phyloP scores from a whole-genome alignment of 1,139 yeast genomes.

The Candida sanyaensis region DNA sequence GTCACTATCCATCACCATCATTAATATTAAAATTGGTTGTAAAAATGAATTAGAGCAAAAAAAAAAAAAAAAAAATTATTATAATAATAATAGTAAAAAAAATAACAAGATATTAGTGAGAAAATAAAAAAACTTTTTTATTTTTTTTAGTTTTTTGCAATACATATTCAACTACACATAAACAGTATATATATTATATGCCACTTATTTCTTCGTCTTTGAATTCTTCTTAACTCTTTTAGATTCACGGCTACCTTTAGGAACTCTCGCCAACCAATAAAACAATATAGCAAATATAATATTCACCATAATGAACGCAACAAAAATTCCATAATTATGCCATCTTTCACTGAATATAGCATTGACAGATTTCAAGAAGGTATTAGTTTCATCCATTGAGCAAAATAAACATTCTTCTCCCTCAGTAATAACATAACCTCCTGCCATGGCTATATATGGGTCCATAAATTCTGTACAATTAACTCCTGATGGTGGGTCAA shows the following conservation, averaged over 20 bases:
- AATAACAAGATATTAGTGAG: too few species aligned
- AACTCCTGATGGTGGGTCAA: conserved; percentile 45
- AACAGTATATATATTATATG: not conserved
- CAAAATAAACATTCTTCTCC: conserved; percentile 53
- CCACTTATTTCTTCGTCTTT: conserved; percentile 13
- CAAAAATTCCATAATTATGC: conserved; percentile 70
- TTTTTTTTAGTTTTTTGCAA: too few species aligned
- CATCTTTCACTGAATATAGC: conserved; percentile 53
- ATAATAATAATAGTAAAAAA: too few species aligned
- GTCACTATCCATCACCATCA: not conserved
- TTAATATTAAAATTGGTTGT: not conserved
- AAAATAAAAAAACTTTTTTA: too few species aligned
- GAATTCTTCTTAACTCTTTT: conserved; percentile 19
- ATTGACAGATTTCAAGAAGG: conserved; percentile 45
- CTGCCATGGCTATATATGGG: conserved; percentile 42
- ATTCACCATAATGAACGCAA: conserved; percentile 51
- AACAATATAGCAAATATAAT: conserved; percentile 51
- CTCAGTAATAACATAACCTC: conserved; percentile 45
- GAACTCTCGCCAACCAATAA: conserved; percentile 80
- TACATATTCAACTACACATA: too few species aligned
- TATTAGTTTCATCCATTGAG: conserved; percentile 49
- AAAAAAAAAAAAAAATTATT: not conserved
- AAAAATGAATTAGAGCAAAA: not conserved
- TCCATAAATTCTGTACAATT: conserved; percentile 58
- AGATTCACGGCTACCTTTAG: conserved; percentile 40